Conservation (phyloP, 129 eudicot genomes). For the Ambrosia trifida region DNA sequence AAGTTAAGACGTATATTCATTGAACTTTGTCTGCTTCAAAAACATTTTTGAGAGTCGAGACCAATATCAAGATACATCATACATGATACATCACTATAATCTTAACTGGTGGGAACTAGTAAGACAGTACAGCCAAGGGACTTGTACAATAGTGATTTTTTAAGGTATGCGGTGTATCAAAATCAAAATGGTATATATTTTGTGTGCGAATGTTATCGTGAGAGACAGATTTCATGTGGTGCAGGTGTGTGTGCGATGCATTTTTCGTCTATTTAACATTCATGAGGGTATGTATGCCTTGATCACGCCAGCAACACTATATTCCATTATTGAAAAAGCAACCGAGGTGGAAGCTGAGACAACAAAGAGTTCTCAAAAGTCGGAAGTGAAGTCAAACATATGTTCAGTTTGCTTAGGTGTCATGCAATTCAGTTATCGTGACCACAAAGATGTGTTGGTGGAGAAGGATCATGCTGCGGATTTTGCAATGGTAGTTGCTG, state of each 20-base stretch:
- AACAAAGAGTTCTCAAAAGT: conserved; percentile 29
- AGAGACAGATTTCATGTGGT: conserved; percentile 17
- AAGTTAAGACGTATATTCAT: background rate
- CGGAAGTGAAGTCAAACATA: conserved; percentile 30
- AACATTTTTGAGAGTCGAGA: background rate
- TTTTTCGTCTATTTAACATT: conserved; percentile 56
- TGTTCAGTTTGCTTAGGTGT: conserved; percentile 80
- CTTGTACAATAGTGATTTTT: background rate
- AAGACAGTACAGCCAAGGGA: background rate
- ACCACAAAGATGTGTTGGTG: conserved; percentile 42
- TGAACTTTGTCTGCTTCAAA: background rate
- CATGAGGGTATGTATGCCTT: conserved; percentile 46
- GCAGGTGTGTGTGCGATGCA: conserved; percentile 77
- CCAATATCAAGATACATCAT: background rate
- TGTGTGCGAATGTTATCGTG: conserved; percentile 6
- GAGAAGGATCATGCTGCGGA: conserved; percentile 50
- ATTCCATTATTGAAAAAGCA: conserved; percentile 36
- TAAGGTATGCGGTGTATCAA: background rate
- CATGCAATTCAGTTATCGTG: conserved; percentile 59
- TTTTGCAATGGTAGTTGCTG: conserved; percentile 56
- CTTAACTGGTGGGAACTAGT: background rate
- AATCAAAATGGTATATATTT: background rate
- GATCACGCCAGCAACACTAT: conserved; percentile 35
- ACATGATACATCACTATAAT: background rate
- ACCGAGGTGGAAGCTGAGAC: conserved; percentile 27